Conservation (phyloP, 331 rosid species). For the Quercus phellos region DNA sequence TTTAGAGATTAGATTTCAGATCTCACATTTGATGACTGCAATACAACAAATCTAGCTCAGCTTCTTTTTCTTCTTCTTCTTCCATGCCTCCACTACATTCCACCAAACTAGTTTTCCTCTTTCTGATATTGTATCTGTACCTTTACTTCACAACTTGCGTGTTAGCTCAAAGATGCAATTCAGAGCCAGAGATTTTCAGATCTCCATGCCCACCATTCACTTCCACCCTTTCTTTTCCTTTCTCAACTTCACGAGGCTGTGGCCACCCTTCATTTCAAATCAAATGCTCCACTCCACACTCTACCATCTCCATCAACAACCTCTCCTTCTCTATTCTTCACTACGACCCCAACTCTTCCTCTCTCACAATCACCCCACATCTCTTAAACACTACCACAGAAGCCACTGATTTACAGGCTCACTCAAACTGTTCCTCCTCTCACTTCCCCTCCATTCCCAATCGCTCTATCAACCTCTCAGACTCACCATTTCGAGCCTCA, state of each 20-base stretch:
- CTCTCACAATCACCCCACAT: constrained; percentile 53
- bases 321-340: constrained; percentile 55
- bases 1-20: neutral
- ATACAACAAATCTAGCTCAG: neutral
- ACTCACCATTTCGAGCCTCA: constrained; percentile 57
- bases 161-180: constrained; percentile 29
- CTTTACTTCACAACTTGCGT: neutral
- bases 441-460: constrained; percentile 40
- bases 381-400: neutral
- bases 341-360: constrained; percentile 53
- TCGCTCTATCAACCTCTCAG: constrained; percentile 50
- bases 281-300: constrained; percentile 47
- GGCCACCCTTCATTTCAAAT: constrained; percentile 93
- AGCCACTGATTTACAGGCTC: neutral
- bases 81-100: constrained; percentile 17
- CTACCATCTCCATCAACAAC: constrained; percentile 58
- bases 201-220: constrained; percentile 60
- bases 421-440: constrained; percentile 24
- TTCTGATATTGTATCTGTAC: constrained; percentile 1
- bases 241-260: constrained; percentile 63
- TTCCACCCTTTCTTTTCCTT: constrained; percentile 53
- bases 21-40: constrained; percentile 25
- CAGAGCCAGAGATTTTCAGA: neutral
- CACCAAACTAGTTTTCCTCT: constrained; percentile 5
- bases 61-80: neutral